A percentile compares a stretch with the other conserved stretches of the same genome.
Conservation (phyloP, 331 rosid species). For the Rhamnella rubrinervis region DNA sequence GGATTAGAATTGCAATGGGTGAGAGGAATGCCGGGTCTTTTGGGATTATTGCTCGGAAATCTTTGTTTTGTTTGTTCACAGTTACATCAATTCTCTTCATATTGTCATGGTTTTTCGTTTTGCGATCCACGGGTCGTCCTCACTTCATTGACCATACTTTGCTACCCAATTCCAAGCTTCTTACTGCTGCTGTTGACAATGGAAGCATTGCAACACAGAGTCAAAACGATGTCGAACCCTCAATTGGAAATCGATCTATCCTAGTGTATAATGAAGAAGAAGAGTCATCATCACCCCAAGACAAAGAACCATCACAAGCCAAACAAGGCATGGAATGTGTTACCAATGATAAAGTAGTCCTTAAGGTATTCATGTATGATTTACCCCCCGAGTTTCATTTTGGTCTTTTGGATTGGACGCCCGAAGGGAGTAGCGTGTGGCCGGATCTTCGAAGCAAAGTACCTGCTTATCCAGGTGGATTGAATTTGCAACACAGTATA, state of each 20-base stretch:
- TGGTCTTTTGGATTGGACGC: slow-evolving; percentile 64
- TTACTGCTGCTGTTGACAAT: slow-evolving; percentile 15
- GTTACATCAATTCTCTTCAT: slow-evolving; percentile 45
- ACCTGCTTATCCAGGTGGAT: slow-evolving; percentile 71
- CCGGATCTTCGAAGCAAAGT: slow-evolving; percentile 51
- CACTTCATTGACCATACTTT: slow-evolving; percentile 27
- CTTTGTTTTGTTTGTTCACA: slow-evolving; percentile 47
- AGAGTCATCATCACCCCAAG: slow-evolving; percentile 2
- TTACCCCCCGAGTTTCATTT: slow-evolving; percentile 71
- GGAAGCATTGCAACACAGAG: slow-evolving; percentile 14
- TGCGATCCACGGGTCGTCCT: slow-evolving; percentile 45
- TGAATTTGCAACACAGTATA: slow-evolving; percentile 82
- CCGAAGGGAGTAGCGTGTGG: slow-evolving; percentile 47
- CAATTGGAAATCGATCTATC: slow-evolving; percentile 43
- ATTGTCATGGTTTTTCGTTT: slow-evolving; percentile 61
- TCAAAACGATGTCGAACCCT: slow-evolving; percentile 24
- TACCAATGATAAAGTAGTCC: slow-evolving; percentile 29
- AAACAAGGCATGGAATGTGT: slow-evolving; percentile 6
- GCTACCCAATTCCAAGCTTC: slow-evolving; percentile 34
- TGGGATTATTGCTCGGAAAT: slow-evolving; percentile 42
- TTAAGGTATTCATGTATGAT: slow-evolving; percentile 78
- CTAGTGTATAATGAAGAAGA: slow-evolving; percentile 41
- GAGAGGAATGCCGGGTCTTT: slow-evolving; percentile 41
- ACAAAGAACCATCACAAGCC: slow-evolving; percentile 14
- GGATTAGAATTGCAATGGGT: slow-evolving; percentile 35